Conservation (phyloP, 1,139 yeast species). For the Kurtzmaniella natalensis region DNA sequence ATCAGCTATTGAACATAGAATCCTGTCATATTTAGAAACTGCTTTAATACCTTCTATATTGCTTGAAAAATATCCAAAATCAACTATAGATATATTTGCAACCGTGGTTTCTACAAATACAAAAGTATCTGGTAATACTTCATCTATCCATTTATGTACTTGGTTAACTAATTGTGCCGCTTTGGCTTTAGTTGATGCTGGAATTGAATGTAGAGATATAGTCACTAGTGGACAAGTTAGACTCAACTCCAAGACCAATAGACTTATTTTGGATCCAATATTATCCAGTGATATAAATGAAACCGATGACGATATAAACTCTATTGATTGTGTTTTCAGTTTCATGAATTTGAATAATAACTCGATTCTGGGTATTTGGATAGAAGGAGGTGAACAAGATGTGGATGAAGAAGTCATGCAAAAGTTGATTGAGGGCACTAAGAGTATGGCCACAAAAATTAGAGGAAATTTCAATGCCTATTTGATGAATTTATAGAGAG, state of each 20-base stretch:
- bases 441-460: slow-evolving; percentile 37
- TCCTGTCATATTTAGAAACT: slow-evolving; percentile 54
- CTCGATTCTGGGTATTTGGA: slow-evolving; percentile 55
- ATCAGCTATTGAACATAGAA: slow-evolving; percentile 46
- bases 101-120: slow-evolving; percentile 51
- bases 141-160: slow-evolving; percentile 35
- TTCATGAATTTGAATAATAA: slow-evolving; percentile 51
- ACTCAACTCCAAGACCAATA: slow-evolving; percentile 12
- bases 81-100: slow-evolving; percentile 78
- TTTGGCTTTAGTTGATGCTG: slow-evolving; percentile 78
- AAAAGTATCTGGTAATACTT: slow-evolving; percentile 22
- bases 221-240: slow-evolving; percentile 67
- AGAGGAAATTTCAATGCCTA: slow-evolving; percentile 43
- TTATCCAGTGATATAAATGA: slow-evolving; percentile 11
- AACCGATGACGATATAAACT: slow-evolving; percentile 14
- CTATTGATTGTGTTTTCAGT: slow-evolving; percentile 41
- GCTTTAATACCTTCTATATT: slow-evolving; percentile 59
- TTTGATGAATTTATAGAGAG: slow-evolving; percentile 13
- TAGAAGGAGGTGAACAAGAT: slow-evolving; percentile 34
- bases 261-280: slow-evolving; percentile 17
- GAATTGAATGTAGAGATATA: slow-evolving; percentile 72
- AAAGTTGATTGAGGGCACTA: slow-evolving; percentile 37
- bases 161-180: slow-evolving; percentile 59
- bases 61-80: slow-evolving; percentile 78
- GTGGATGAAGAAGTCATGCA: slow-evolving; percentile 24